A percentile compares a stretch with the other conserved stretches of the same genome.
phyloP scores from a whole-genome alignment of 257 asterid species.

The Linaria vulgaris region DNA sequence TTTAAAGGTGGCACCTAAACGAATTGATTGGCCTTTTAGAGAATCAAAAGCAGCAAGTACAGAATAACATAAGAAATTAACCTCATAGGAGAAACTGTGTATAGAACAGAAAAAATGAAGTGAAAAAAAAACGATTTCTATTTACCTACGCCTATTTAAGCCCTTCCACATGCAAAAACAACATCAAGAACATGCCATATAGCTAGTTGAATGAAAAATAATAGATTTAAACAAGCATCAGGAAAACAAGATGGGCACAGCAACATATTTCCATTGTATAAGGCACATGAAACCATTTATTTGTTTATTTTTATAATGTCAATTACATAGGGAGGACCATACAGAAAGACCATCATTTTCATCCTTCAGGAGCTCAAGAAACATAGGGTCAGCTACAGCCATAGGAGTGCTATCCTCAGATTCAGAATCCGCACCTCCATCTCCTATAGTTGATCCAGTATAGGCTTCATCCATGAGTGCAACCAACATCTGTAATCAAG shows the following conservation, averaged over 20 bases:
- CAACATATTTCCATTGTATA: neutral
- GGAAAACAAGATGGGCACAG: conserved; percentile 15
- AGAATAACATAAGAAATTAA: neutral
- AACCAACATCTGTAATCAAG: conserved; percentile 70
- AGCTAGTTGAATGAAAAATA: conserved; percentile 10
- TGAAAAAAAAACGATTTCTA: conserved; percentile 17
- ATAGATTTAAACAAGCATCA: neutral
- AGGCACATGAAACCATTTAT: neutral
- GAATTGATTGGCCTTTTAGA: conserved; percentile 20
- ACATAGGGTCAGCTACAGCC: conserved; percentile 73
- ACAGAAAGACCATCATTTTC: conserved; percentile 97
- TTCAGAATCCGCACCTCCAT: conserved; percentile 91
- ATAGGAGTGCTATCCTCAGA: conserved; percentile 80
- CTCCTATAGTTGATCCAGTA: conserved; percentile 93
- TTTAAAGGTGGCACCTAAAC: neutral
- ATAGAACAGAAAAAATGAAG: conserved; percentile 1
- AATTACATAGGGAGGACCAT: conserved; percentile 44
- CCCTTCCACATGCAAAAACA: conserved; percentile 7
- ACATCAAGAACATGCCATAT: too few relatives aligned
- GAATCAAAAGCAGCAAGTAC: conserved; percentile 15
- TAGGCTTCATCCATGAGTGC: conserved; percentile 99
- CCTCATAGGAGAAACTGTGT: neutral
- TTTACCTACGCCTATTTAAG: neutral
- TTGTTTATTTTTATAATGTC: conserved; percentile 18
- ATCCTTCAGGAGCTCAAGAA: conserved; percentile 96